phyloP scores from a whole-genome alignment of 148 eudicot species.

The Nyssa sinensis region DNA sequence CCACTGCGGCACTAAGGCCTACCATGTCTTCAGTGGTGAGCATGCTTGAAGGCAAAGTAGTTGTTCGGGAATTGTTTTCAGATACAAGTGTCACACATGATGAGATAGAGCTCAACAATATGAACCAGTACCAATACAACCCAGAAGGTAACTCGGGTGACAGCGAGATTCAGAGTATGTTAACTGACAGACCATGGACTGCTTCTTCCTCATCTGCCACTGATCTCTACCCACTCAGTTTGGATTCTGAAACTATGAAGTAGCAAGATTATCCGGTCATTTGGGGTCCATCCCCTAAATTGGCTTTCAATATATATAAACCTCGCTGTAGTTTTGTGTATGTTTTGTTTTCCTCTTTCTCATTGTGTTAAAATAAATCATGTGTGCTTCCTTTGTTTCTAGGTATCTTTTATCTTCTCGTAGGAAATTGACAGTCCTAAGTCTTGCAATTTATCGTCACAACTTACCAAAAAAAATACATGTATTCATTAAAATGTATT shows the following conservation, averaged over 20 bases:
- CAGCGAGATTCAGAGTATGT: conserved; percentile 12
- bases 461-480: too few relatives aligned
- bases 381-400: not conserved
- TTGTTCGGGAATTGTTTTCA: conserved; percentile 1
- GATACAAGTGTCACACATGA: not conserved
- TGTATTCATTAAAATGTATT: too few relatives aligned
- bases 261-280: too few relatives aligned
- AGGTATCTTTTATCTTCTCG: too few relatives aligned
- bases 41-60: conserved; percentile 31
- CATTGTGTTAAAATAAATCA: too few relatives aligned
- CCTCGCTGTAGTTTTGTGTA: not conserved
- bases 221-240: conserved; percentile 24
- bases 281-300: not conserved
- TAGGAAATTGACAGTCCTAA: too few relatives aligned
- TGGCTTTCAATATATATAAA: not conserved
- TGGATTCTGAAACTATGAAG: conserved; percentile 19
- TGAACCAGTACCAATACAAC: not conserved
- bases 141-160: not conserved
- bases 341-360: not conserved
- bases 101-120: not conserved
- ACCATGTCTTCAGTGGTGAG: conserved; percentile 41
- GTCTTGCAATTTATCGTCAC: too few relatives aligned
- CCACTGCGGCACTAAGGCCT: conserved; percentile 25
- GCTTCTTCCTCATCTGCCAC: conserved; percentile 18
- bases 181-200: conserved; percentile 22